phyloP scores from a whole-genome alignment of 148 eudicot species.

The Hydrangea macrophylla region DNA sequence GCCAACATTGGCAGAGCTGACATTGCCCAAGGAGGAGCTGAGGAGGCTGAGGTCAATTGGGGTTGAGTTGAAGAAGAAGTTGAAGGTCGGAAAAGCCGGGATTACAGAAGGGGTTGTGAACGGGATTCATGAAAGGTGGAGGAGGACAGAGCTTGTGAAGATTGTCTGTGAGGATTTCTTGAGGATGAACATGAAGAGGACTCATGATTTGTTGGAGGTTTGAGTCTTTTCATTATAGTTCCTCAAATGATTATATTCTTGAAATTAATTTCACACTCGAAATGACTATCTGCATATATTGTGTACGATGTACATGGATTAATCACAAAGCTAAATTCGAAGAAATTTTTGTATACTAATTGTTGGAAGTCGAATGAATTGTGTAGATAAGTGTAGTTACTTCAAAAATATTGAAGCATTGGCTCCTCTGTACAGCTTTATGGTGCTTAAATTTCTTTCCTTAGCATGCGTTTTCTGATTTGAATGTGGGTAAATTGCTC shows the following conservation, averaged over 20 bases:
- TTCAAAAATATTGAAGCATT: too few relatives aligned
- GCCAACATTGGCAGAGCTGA: constrained; percentile 73
- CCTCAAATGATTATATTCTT: neutral
- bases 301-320: too few relatives aligned
- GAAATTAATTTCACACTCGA: too few relatives aligned
- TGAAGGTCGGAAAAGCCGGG: constrained; percentile 91
- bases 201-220: constrained; percentile 93
- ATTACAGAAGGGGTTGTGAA: constrained; percentile 89
- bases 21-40: constrained; percentile 49
- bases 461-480: neutral
- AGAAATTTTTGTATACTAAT: too few relatives aligned
- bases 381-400: too few relatives aligned
- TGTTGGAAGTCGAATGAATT: too few relatives aligned
- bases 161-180: constrained; percentile 74
- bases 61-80: constrained; percentile 56
- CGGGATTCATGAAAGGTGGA: constrained; percentile 96
- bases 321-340: too few relatives aligned
- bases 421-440: too few relatives aligned
- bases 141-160: constrained; percentile 70
- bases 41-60: constrained; percentile 67
- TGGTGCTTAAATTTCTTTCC: neutral
- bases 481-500: neutral
- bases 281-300: too few relatives aligned
- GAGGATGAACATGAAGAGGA: constrained; percentile 85
- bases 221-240: neutral